Conservation (phyloP, 1,284 basidiomycete genomes). For the Trichosporon sp. region DNA sequence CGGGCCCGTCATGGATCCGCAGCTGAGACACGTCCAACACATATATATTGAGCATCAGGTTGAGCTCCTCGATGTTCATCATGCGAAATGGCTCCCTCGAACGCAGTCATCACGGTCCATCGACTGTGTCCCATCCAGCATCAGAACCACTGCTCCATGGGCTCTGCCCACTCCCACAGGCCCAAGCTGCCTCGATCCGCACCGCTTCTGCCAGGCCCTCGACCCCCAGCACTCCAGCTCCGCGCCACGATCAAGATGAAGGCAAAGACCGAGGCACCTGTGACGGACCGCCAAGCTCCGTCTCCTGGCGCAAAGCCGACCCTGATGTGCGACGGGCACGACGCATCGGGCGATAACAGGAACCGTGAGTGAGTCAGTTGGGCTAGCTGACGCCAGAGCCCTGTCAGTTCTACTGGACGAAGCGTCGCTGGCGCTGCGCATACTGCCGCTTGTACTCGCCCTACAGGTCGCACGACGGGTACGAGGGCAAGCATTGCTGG, state of each 20-base stretch:
- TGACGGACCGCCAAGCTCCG: neutral
- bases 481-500: neutral
- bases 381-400: neutral
- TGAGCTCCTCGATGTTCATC: neutral
- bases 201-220: neutral
- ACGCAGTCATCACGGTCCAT: neutral
- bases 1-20: neutral
- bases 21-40: neutral
- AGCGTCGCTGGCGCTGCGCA: neutral
- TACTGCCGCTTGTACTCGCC: neutral
- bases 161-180: neutral
- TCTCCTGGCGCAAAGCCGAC: neutral
- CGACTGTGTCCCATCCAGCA: neutral
- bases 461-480: neutral
- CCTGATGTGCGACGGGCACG: neutral
- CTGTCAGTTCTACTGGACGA: slow-evolving; percentile 1
- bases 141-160: too few relatives aligned
- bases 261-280: neutral
- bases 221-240: too few relatives aligned
- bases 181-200: neutral
- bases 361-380: neutral
- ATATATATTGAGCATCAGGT: neutral
- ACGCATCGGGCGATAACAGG: neutral
- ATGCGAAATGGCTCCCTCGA: neutral
- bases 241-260: too few relatives aligned